Evolutionary conservation across 164 flowering plant genomes (phyloP).

Genomic region (Dillenia turbinata): DNA sequence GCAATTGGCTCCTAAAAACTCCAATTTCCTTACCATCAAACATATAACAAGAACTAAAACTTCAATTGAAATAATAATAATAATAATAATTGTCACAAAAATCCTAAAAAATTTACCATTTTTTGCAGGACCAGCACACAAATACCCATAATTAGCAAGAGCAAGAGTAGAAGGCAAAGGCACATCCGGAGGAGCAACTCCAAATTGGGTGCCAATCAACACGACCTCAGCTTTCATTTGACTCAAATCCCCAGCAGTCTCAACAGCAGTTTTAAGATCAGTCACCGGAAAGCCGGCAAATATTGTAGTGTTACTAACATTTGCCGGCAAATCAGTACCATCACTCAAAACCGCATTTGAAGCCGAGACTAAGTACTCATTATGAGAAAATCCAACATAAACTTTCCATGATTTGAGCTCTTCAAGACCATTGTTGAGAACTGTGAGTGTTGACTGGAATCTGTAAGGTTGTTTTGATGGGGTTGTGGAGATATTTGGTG

Average conservation of each 20-base stretch:
- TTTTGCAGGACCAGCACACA: slow-evolving; percentile 39
- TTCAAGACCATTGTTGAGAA: slow-evolving; percentile 55
- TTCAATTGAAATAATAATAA: too few species aligned
- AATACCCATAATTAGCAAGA: slow-evolving; percentile 71
- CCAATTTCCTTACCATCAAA: too few species aligned
- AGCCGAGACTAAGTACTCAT: slow-evolving; percentile 71
- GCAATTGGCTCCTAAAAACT: too few species aligned
- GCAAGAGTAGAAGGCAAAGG: slow-evolving; percentile 65
- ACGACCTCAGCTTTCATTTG: slow-evolving; percentile 55
- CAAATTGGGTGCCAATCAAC: slow-evolving; percentile 80
- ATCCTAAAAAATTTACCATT: slow-evolving; percentile 22
- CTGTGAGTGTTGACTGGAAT: slow-evolving; percentile 51
- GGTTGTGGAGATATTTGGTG: slow-evolving; percentile 20
- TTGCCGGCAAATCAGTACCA: slow-evolving; percentile 55
- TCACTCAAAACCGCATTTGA: slow-evolving; percentile 60
- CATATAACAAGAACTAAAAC: too few species aligned
- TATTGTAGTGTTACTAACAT: slow-evolving; percentile 59
- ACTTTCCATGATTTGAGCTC: slow-evolving; percentile 47
- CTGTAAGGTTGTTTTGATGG: slow-evolving; percentile 44
- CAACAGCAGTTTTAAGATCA: slow-evolving; percentile 71
- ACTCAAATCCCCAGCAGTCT: slow-evolving; percentile 79
- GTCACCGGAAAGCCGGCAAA: slow-evolving; percentile 70
- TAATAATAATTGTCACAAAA: background rate
- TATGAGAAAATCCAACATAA: too few species aligned
- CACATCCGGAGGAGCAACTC: slow-evolving; percentile 41